phyloP scores from a whole-genome alignment of 148 eudicot species.

The Bassia scoparia region DNA sequence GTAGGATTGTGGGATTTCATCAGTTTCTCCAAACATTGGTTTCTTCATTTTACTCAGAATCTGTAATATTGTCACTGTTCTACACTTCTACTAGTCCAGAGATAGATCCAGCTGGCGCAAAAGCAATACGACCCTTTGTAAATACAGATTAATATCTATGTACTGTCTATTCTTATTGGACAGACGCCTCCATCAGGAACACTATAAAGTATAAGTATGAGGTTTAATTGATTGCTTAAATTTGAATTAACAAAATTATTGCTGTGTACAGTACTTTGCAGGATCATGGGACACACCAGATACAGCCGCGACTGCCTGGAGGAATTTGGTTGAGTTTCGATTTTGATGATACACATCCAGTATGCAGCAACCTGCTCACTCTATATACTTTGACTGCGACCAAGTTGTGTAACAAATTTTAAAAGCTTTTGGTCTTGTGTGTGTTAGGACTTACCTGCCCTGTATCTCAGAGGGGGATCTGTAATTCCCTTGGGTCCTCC shows the following conservation, averaged over 20 bases:
- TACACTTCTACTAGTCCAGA: not conserved
- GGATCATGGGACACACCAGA: slow-evolving; percentile 50
- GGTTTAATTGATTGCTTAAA: not conserved
- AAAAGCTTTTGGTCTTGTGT: slow-evolving; percentile 14
- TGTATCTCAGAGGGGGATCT: slow-evolving; percentile 86
- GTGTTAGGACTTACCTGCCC: slow-evolving; percentile 74
- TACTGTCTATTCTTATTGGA: not conserved
- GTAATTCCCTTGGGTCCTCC: slow-evolving; percentile 73
- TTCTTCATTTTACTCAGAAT: not conserved
- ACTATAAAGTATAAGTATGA: not conserved
- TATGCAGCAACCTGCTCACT: slow-evolving; percentile 28
- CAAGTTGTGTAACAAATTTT: not conserved
- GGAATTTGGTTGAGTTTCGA: slow-evolving; percentile 91
- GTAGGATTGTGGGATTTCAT: not conserved
- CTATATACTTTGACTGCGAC: not conserved
- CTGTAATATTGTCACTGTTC: not conserved
- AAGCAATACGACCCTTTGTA: not conserved
- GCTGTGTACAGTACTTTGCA: slow-evolving; percentile 57
- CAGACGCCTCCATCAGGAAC: not conserved
- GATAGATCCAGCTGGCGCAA: slow-evolving; percentile 9
- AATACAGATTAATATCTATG: not conserved
- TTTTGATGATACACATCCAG: slow-evolving; percentile 97
- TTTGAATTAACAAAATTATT: slow-evolving; percentile 20
- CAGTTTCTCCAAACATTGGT: not conserved
- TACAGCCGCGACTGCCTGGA: slow-evolving; percentile 60